Conservation (phyloP, 2,329 filamentous ascomycete species). For the Rutstroemia sp. region DNA sequence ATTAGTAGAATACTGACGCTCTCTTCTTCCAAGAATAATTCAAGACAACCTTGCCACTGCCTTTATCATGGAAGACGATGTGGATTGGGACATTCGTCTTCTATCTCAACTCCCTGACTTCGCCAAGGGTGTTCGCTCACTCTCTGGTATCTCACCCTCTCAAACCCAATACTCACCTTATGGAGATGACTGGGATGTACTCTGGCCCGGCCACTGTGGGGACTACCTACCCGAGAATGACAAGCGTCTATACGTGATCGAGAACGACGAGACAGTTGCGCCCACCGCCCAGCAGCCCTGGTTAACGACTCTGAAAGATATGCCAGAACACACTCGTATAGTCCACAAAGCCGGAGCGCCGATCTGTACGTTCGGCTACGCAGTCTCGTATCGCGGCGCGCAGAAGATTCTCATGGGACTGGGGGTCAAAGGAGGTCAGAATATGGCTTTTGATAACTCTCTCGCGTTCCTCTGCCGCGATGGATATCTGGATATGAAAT, state of each 20-base stretch:
- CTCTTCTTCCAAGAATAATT: slow-evolving; percentile 17
- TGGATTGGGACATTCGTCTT: slow-evolving; percentile 37
- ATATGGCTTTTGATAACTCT: slow-evolving; percentile 28
- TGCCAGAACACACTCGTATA: slow-evolving; percentile 19
- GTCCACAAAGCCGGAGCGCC: slow-evolving; percentile 25
- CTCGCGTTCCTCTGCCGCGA: slow-evolving; percentile 29
- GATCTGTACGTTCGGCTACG: slow-evolving; percentile 31
- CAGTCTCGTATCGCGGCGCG: slow-evolving; percentile 24
- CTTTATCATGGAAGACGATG: slow-evolving; percentile 37
- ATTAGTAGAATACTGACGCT: not conserved
- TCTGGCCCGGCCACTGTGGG: slow-evolving; percentile 34
- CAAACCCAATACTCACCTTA: slow-evolving; percentile 21
- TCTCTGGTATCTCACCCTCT: slow-evolving; percentile 7
- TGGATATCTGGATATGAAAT: slow-evolving; percentile 28
- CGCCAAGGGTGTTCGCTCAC: slow-evolving; percentile 14
- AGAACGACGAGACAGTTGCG: slow-evolving; percentile 25
- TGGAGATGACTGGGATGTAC: slow-evolving; percentile 33
- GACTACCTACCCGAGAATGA: slow-evolving; percentile 8
- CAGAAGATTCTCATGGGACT: slow-evolving; percentile 57
- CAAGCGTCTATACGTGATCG: slow-evolving; percentile 16
- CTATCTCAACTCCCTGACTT: slow-evolving; percentile 28
- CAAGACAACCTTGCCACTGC: slow-evolving; percentile 24
- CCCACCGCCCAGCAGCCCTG: slow-evolving; percentile 14
- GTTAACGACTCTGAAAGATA: slow-evolving; percentile 8
- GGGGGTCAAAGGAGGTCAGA: slow-evolving; percentile 30